Base-by-base conservation (phyloP, 768 basidiomycete genomes). In the Boletus fagicola region DNA sequence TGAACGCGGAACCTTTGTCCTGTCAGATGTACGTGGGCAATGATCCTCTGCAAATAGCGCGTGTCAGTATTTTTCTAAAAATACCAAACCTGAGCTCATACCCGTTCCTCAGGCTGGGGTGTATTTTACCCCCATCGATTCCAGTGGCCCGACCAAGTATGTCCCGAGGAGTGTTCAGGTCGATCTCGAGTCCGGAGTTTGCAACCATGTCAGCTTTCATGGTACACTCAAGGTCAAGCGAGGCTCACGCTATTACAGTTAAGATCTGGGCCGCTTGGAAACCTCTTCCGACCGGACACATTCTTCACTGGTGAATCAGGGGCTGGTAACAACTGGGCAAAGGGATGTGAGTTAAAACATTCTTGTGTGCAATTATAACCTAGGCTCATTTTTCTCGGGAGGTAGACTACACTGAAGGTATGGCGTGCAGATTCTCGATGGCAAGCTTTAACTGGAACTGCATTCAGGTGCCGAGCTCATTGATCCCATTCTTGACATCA, bases 271-370 rank as follows among this genome's bases (percentile, higher is more conserved):
- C 73, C 80, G 3, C 74, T 90, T 39, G 94, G 94, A 3, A 64
- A 68, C 9, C 78, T 98, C 7, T 97, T 94, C 76, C 83, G 87
- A 49, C 95, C 95, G 2, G 93, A 94, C 68, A 96, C 92, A 2
- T 96, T 82, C 68, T 69, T 94, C 47, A 81, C 83, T 38, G 80
- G 84, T 7, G 72, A 80, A 44, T 75, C 76, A 56, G 81, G 84
- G 49, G 86, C 94, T 1, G 94, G 94, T 18, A 97, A 98, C 66
- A 96, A 95, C 61, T 97, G 92, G 90, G 94, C 93, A 16, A 96
- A 97, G 76, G 92, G 91, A 80, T 91, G 90, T 91, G 64, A 75
- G 87, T 74, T 52, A 51, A 10, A 13, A 10, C 77, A n/a, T 47
- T 26, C 26, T 55, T 35, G 20, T 55, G 42, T 43, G 52, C 26